Base-by-base conservation (phyloP, 257 asterid species). In the Solanum lycopersicoides region DNA sequence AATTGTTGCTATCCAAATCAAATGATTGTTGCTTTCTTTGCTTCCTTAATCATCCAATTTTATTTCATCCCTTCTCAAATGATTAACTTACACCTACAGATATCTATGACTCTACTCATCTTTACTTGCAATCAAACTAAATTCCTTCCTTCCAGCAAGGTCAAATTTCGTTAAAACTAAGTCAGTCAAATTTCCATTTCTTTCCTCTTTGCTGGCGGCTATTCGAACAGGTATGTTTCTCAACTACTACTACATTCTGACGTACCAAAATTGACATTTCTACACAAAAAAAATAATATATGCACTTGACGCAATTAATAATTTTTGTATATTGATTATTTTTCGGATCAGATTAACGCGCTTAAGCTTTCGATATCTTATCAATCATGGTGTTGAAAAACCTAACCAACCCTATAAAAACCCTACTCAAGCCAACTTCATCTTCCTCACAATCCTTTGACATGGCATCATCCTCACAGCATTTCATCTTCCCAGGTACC, bases 401-500 rank as follows among this genome's bases (percentile, higher is more conserved):
- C 90, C 87, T 5, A 88, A 75, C 34, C 76, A 39, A 73, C 83
- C 88, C 14, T 37, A 89, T n/a, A 5, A 89, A 47, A 15, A 87
- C 50, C 91, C 89, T 3, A 23, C 92, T 3, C 74, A 82, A 82
- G 45, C 84, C 47, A 4, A 13, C 83, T 42, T 77, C 63, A 14
- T 45, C 66, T 79, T 79, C 84, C 9, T 47, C 83, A 32, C 86
- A 84, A 34, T 45, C 83, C 2, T 34, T 76, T n/a, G 13, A 72
- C 73, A 79, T 88, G 69, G 63, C 63, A 7, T 91, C 7, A 80
- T 86, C 83, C 34, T 37, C 83, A 14, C 93, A 84, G 13, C 96
- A 98, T 7, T 96, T 95, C 86, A 89, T 94, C 30, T 95, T 95
- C 92, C 99, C 99, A 3, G 34, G 82, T 86, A 87, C 95, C 83